phyloP scores from a whole-genome alignment of 225 moss, liverwort and hornwort genomes.

The Polytrichum formosum region DNA sequence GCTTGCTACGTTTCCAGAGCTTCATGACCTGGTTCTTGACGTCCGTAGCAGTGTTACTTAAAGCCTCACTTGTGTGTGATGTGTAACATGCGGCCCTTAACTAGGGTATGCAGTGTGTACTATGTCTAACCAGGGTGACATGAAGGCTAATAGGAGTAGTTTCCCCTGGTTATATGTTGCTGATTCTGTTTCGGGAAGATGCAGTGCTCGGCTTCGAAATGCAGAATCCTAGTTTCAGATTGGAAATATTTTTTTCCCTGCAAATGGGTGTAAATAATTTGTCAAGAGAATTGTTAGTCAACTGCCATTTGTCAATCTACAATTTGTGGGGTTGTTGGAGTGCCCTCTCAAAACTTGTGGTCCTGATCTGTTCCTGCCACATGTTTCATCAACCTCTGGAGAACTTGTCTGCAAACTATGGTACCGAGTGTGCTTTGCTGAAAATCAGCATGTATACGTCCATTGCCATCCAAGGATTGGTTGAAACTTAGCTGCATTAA shows the following conservation, averaged over 20 bases:
- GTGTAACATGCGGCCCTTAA: not conserved
- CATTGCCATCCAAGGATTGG: too few relatives aligned
- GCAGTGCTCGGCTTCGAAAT: not conserved
- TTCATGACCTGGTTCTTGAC: constrained; percentile 71
- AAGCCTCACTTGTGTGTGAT: not conserved
- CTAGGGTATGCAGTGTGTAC: not conserved
- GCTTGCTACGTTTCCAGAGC: constrained; percentile 81
- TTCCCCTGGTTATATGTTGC: not conserved
- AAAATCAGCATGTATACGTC: too few relatives aligned
- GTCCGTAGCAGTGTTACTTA: constrained; percentile 45
- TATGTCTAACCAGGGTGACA: not conserved
- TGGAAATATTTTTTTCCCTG: not conserved
- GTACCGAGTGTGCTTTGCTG: too few relatives aligned
- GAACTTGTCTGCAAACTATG: too few relatives aligned
- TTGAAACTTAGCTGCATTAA: too few relatives aligned
- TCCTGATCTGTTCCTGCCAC: too few relatives aligned
- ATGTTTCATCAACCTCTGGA: too few relatives aligned
- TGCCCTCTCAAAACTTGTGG: too few relatives aligned
- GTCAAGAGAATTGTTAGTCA: not conserved
- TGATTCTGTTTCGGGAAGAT: not conserved
- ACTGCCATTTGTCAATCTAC: too few relatives aligned
- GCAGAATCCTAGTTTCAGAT: not conserved
- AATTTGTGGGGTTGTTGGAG: too few relatives aligned
- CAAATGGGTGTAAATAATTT: not conserved
- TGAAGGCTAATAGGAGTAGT: not conserved